These are phyloP conservation scores for Fusarium annulatum DNA, from an alignment of 2,329 filamentous ascomycete genomes.

Conservation along the genomic window DNA sequence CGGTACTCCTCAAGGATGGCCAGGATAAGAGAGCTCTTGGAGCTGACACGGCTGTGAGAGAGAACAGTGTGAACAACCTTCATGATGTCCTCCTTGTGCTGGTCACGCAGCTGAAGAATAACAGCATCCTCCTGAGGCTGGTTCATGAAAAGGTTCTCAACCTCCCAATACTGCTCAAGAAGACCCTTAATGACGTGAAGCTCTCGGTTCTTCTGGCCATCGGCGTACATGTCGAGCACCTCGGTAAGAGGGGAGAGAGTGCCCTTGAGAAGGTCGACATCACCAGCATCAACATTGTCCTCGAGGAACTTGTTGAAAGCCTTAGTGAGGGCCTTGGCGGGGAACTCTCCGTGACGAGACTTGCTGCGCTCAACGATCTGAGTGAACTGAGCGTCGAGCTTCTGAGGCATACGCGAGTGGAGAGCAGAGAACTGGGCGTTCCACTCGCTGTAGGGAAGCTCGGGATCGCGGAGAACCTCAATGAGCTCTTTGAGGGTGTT, in stretches of 20 bases:
- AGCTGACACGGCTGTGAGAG: constrained; percentile 89
- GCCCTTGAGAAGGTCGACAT: constrained; percentile 78
- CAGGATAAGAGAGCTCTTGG: constrained; percentile 93
- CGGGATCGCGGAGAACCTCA: constrained; percentile 87
- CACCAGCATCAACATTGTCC: constrained; percentile 79
- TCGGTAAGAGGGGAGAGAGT: constrained; percentile 80
- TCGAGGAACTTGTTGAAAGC: constrained; percentile 89
- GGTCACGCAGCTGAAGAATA: constrained; percentile 91
- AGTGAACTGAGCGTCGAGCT: constrained; percentile 83
- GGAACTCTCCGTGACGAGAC: constrained; percentile 85
- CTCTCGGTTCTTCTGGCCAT: constrained; percentile 92
- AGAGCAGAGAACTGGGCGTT: constrained; percentile 94
- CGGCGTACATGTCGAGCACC: constrained; percentile 82
- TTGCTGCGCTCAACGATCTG: constrained; percentile 88
- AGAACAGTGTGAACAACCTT: constrained; percentile 90
- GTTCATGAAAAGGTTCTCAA: constrained; percentile 89
- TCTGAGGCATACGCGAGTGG: constrained; percentile 97
- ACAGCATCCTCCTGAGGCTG: constrained; percentile 94
- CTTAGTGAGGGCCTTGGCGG: constrained; percentile 86
- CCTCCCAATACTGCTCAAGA: constrained; percentile 82
- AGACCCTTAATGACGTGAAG: constrained; percentile 82
- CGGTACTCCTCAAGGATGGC: constrained; percentile 94
- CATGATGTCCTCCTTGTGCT: constrained; percentile 91
- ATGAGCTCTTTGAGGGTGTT: constrained; percentile 87
- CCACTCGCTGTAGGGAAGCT: constrained; percentile 97